Percentiles rank a stretch among this genome's conserved stretches.
phyloP scores from a whole-genome alignment of 495 filamentous ascomycete genomes.

The Bacidia gigantensis region DNA sequence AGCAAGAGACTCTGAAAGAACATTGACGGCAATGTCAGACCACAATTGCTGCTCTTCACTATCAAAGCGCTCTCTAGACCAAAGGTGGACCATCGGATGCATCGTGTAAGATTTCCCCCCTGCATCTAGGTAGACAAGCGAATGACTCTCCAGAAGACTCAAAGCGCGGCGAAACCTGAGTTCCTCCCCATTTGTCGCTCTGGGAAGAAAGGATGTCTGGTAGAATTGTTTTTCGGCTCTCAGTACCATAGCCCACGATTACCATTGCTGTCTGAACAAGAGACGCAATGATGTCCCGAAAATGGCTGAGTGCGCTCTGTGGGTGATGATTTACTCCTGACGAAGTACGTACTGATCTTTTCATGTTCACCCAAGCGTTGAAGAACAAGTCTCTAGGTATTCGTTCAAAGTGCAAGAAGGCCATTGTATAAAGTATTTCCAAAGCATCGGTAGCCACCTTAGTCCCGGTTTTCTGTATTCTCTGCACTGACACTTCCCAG shows the following conservation, averaged over 20 bases:
- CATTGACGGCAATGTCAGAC: constrained; percentile 1
- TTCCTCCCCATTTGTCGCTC: constrained; percentile 14
- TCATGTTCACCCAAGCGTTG: neutral
- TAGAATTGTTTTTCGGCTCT: constrained; percentile 12
- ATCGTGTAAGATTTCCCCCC: constrained; percentile 17
- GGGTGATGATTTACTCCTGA: neutral
- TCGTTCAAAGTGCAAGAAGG: constrained; percentile 27
- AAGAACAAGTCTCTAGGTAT: constrained; percentile 13
- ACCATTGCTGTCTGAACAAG: neutral
- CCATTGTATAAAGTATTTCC: constrained; percentile 23
- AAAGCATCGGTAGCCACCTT: constrained; percentile 17
- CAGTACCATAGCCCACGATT: neutral
- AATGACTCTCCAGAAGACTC: constrained; percentile 16
- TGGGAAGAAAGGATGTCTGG: constrained; percentile 14
- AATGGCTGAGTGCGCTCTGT: neutral
- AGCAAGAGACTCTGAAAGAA: constrained; percentile 16
- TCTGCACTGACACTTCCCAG: constrained; percentile 22
- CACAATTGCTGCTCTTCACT: constrained; percentile 11
- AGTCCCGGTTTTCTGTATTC: constrained; percentile 12
- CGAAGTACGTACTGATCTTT: neutral
- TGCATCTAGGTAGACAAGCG: constrained; percentile 15
- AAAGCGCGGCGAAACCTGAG: constrained; percentile 17
- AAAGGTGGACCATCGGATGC: constrained; percentile 26
- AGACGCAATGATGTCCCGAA: neutral
- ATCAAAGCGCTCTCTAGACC: constrained; percentile 20